Evolutionary conservation across 208 protist genomes (phyloP).

Genomic region (Trypanosoma melophagium): DNA sequence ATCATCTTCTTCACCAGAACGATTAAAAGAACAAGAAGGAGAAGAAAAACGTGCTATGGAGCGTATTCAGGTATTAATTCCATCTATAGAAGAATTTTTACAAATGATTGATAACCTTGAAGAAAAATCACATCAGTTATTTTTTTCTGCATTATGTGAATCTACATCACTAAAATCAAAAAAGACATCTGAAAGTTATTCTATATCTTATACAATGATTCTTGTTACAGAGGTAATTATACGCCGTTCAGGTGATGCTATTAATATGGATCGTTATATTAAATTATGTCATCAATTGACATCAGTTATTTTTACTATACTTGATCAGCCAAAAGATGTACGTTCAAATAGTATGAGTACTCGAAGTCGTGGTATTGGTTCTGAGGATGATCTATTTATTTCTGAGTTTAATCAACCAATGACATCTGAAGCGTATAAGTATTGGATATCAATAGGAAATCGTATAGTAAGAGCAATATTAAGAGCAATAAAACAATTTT

Average conservation of each 20-base stretch:
- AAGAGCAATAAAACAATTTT: slow-evolving; percentile 16
- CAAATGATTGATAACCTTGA: slow-evolving; percentile 31
- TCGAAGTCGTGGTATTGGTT: background rate
- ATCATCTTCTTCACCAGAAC: slow-evolving; percentile 11
- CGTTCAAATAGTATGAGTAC: background rate
- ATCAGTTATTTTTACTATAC: slow-evolving; percentile 11
- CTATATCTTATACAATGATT: slow-evolving; percentile 30
- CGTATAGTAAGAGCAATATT: slow-evolving; percentile 21
- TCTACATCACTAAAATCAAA: slow-evolving; percentile 3
- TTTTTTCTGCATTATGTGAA: slow-evolving; percentile 28
- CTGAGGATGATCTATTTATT: background rate
- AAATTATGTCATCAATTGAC: slow-evolving; percentile 20
- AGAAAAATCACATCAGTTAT: background rate
- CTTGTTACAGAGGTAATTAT: slow-evolving; percentile 27
- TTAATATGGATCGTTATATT: slow-evolving; percentile 13
- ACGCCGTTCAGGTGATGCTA: slow-evolving; percentile 9
- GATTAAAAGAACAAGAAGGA: slow-evolving; percentile 17
- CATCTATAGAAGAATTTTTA: slow-evolving; percentile 46
- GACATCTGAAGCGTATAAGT: background rate
- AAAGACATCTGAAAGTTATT: slow-evolving; percentile 13
- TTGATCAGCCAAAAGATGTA: background rate
- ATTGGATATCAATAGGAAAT: slow-evolving; percentile 9
- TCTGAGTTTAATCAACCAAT: slow-evolving; percentile 1
- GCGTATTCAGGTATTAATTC: slow-evolving; percentile 32
- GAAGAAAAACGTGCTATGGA: slow-evolving; percentile 30